Evolutionary conservation across 306 rosid genomes (phyloP), one percentile per base, ranked within the genome.

Genomic region (Quercus parvula): DNA sequence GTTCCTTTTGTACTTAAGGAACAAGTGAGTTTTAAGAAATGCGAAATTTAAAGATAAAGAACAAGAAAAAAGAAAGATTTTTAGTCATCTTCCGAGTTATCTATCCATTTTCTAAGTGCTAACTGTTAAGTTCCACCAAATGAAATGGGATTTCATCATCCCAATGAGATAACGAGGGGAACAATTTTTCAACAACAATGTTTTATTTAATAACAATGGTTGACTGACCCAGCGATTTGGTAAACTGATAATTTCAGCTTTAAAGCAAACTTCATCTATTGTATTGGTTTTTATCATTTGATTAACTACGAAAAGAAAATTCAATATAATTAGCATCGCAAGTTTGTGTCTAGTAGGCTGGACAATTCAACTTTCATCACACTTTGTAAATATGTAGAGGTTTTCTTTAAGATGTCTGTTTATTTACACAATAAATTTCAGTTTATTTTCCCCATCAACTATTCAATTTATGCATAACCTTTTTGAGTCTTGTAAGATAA

Each of bases 1-100:
- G 73, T 74, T 82, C 61, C 78, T 75, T 71, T 82, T 85, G 90
- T 87, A 88, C 55, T 77, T 61, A 75, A 66, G 82, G 78, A 83
- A 69, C 56, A 71, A 62, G 35, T 75, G 86, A 84, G 84, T 64
- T 84, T 74, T 57, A 71, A 76, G 72, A 61, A n/a, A 33, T 68
- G 18, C 67, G 79, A 75, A 51, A 68, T 73, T 74, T 71, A 74
- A 59, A 13, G 14, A 70, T 5, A 73, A 81, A 56, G 22, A 74
- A 74, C 28, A 4, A 78, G 66, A 44, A 31, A 35, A 68, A 44
- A 30, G n/a, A 68, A 35, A 74, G 46, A 54, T 72, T 62, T 78
- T 31, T 78, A 56, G 69, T 70, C 69, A 54, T 44, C 70, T 59
- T 66, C 13, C 77, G 28, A 74, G 74, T 49, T 13, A 74, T 41